A percentile compares a stretch with the other conserved stretches of the same genome.
These are phyloP conservation scores for Chlamydomonas reinhardtii DNA, from an alignment of 163 green algal species.

Conservation along the genomic window DNA sequence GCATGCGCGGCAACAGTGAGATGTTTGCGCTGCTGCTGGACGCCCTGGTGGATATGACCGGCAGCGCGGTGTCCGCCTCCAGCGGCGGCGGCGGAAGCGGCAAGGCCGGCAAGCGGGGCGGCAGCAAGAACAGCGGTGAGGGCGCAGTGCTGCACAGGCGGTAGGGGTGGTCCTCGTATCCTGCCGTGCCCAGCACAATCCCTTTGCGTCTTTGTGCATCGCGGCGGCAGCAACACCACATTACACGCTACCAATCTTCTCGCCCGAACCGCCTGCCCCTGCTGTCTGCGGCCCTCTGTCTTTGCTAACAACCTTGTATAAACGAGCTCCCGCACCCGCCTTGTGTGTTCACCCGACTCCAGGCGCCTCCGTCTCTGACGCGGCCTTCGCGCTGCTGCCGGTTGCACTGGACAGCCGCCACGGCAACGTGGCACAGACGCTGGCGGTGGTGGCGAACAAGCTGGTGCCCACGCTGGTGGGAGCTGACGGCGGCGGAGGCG, in stretches of 20 bases:
- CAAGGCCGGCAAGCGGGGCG: slow-evolving; percentile 4
- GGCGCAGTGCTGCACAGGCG: not conserved
- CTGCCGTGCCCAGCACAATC: no score
- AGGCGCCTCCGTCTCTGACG: slow-evolving; percentile 41
- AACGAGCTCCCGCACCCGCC: no score
- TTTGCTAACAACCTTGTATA: no score
- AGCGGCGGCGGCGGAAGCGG: no score
- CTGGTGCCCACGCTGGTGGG: slow-evolving; percentile 66
- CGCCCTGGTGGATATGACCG: slow-evolving; percentile 16
- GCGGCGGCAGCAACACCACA: no score
- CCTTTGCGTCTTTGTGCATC: no score
- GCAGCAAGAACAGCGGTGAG: not conserved
- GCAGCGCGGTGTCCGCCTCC: not conserved
- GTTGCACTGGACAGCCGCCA: slow-evolving; percentile 62
- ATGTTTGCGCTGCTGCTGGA: slow-evolving; percentile 38
- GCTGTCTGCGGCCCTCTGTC: no score
- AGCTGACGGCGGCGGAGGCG: not conserved
- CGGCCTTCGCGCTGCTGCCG: slow-evolving; percentile 58
- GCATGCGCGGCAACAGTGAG: slow-evolving; percentile 32
- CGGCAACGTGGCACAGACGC: slow-evolving; percentile 51
- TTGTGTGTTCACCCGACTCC: no score
- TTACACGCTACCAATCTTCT: no score
- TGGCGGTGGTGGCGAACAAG: slow-evolving; percentile 61
- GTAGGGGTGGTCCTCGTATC: no score
- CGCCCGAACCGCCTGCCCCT: no score